These are phyloP conservation scores for Dacryopinax spathularia DNA, from an alignment of 768 basidiomycete species.

Conservation along the genomic window DNA sequence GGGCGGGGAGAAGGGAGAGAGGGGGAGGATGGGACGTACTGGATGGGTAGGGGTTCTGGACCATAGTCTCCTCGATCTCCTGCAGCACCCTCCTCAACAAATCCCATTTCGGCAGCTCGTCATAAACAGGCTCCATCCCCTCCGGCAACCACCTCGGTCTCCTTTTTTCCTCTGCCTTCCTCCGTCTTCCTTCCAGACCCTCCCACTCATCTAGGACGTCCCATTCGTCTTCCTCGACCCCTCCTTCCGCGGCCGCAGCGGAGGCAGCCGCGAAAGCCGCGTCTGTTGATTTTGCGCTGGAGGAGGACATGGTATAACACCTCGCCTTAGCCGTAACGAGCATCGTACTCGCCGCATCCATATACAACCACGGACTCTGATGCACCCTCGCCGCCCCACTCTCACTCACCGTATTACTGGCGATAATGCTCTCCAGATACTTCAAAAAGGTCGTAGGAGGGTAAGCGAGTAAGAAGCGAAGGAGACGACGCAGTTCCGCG, in stretches of 20 bases:
- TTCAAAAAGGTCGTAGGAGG: slow-evolving; percentile 82
- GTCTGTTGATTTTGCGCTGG: slow-evolving; percentile 16
- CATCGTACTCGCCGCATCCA: slow-evolving; percentile 78
- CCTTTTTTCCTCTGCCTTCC: slow-evolving; percentile 15
- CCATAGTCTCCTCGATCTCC: slow-evolving; percentile 79
- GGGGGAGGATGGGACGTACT: slow-evolving; percentile 14
- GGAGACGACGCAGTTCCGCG: slow-evolving; percentile 64
- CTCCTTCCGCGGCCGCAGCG: slow-evolving; percentile 29
- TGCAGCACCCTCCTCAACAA: slow-evolving; percentile 69
- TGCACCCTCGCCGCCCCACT: slow-evolving; percentile 47
- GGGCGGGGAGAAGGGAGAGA: slow-evolving; percentile 11
- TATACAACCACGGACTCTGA: slow-evolving; percentile 79
- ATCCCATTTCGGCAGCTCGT: slow-evolving; percentile 92
- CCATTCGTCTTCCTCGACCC: slow-evolving; percentile 66
- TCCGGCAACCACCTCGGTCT: slow-evolving; percentile 54
- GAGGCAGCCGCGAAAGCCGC: slow-evolving; percentile 17
- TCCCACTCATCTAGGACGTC: slow-evolving; percentile 52
- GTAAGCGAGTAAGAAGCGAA: slow-evolving; percentile 80
- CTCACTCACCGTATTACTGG: slow-evolving; percentile 36
- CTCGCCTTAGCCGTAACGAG: slow-evolving; percentile 65
- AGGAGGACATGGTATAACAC: slow-evolving; percentile 53
- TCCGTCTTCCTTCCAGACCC: slow-evolving; percentile 20
- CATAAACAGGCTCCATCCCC: slow-evolving; percentile 71
- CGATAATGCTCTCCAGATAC: slow-evolving; percentile 77
- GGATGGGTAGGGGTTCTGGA: slow-evolving; percentile 12